Percentiles rank a stretch among this genome's conserved stretches.
phyloP scores from a whole-genome alignment of 208 protist species.

The Trypanosoma platydactyli region DNA sequence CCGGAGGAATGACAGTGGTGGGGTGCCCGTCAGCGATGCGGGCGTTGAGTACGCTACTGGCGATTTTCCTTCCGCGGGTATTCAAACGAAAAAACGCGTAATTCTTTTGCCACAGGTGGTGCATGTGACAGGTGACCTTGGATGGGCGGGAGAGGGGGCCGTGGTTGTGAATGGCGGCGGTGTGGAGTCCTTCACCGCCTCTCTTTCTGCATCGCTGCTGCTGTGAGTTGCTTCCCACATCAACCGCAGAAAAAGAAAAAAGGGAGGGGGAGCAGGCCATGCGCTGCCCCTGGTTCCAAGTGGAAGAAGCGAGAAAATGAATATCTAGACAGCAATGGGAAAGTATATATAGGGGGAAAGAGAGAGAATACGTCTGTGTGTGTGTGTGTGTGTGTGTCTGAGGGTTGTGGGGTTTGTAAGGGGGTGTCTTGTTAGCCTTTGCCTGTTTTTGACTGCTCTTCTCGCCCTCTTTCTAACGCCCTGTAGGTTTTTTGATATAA shows the following conservation, averaged over 20 bases:
- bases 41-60: background rate
- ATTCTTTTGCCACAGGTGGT: slow-evolving; percentile 60
- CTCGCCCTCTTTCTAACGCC: too few species aligned
- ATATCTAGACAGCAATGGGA: too few species aligned
- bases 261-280: background rate
- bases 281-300: too few species aligned
- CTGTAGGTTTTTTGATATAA: too few species aligned
- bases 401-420: too few species aligned
- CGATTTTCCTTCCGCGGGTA: background rate
- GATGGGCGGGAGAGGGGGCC: slow-evolving; percentile 72
- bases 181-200: slow-evolving; percentile 46
- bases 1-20: background rate
- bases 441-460: too few species aligned
- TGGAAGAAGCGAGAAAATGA: too few species aligned
- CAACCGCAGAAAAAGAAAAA: slow-evolving; percentile 2
- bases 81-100: slow-evolving; percentile 30
- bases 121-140: slow-evolving; percentile 44
- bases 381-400: too few species aligned
- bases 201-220: slow-evolving; percentile 73
- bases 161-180: slow-evolving; percentile 40
- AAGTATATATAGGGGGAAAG: too few species aligned
- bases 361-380: too few species aligned
- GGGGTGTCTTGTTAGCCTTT: too few species aligned
- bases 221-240: too few species aligned
- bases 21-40: background rate